phyloP scores from a whole-genome alignment of 805 yeast genomes.

The Kluyveromyces wickerhamii region DNA sequence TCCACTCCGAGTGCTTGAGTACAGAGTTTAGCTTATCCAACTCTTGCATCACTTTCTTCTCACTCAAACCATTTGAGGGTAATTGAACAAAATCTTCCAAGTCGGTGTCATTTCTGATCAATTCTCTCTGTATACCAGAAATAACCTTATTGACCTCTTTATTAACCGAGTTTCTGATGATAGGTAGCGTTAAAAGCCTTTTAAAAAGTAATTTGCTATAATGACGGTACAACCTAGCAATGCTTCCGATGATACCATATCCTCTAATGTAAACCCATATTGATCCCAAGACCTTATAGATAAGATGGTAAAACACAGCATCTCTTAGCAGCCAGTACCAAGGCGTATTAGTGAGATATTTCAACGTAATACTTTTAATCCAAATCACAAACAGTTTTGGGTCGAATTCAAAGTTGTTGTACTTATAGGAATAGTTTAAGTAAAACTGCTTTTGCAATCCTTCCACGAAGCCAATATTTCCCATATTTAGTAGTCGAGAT shows the following conservation, averaged over 20 bases:
- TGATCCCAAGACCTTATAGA: constrained; percentile 8
- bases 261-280: constrained; percentile 24
- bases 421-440: not conserved
- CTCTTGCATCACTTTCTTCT: constrained; percentile 39
- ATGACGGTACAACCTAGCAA: constrained; percentile 12
- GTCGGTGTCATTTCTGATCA: constrained; percentile 47
- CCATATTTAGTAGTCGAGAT: too few species aligned
- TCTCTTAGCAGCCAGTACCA: constrained; percentile 17
- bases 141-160: constrained; percentile 46
- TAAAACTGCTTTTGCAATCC: constrained; percentile 1
- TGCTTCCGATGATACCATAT: constrained; percentile 34
- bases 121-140: constrained; percentile 42
- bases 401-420: constrained; percentile 2
- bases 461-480: not conserved
- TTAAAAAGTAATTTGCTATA: constrained; percentile 24
- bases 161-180: constrained; percentile 48
- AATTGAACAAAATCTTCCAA: constrained; percentile 39
- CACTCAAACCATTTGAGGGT: constrained; percentile 54
- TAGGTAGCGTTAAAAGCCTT: constrained; percentile 40
- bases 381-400: not conserved
- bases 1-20: constrained; percentile 71
- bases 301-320: constrained; percentile 16
- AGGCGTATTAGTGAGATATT: constrained; percentile 2
- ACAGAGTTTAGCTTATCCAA: constrained; percentile 39
- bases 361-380: not conserved